Conservation (phyloP, 2,329 filamentous ascomycete species). For the Phaeoacremonium minimum region DNA sequence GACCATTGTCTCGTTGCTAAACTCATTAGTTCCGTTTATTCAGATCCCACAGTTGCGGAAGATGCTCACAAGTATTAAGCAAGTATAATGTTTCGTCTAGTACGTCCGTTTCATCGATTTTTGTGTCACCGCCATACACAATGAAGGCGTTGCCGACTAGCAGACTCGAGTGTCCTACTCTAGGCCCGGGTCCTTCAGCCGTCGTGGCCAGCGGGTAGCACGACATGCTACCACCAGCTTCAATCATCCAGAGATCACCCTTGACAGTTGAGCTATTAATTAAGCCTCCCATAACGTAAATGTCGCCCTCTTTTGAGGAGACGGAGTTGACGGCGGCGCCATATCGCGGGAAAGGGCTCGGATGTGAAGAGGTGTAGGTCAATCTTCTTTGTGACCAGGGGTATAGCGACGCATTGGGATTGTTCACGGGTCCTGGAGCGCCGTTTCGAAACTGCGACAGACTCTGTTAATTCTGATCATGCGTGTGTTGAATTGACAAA, state of each 20-base stretch:
- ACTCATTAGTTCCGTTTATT: no score
- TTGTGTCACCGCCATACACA: slow-evolving; percentile 97
- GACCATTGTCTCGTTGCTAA: slow-evolving; percentile 99
- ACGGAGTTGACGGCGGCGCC: slow-evolving; percentile 91
- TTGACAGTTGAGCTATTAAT: slow-evolving; percentile 95
- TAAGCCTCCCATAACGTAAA: slow-evolving; percentile 95
- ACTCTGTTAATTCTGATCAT: no score
- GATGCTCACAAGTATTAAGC: slow-evolving; percentile 85
- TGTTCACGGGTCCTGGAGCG: slow-evolving; percentile 37
- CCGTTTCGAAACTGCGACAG: slow-evolving; percentile 57
- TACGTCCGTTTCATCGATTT: slow-evolving; percentile 86
- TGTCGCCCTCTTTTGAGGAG: slow-evolving; percentile 92
- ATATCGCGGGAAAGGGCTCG: slow-evolving; percentile 92
- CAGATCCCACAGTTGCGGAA: no score
- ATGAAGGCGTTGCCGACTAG: slow-evolving; percentile 98
- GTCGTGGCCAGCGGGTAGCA: slow-evolving; percentile 91
- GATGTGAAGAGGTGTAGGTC: slow-evolving; percentile 76
- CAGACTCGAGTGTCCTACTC: slow-evolving; percentile 90
- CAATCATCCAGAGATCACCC: slow-evolving; percentile 96
- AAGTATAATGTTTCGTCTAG: slow-evolving; percentile 95
- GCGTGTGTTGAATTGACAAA: no score
- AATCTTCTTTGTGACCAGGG: slow-evolving; percentile 92
- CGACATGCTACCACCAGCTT: slow-evolving; percentile 79
- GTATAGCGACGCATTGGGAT: slow-evolving; percentile 77
- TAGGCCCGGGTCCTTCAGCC: slow-evolving; percentile 87